Base-by-base conservation (phyloP, 2,329 filamentous ascomycete species). In the Nigrospora oryzae region DNA sequence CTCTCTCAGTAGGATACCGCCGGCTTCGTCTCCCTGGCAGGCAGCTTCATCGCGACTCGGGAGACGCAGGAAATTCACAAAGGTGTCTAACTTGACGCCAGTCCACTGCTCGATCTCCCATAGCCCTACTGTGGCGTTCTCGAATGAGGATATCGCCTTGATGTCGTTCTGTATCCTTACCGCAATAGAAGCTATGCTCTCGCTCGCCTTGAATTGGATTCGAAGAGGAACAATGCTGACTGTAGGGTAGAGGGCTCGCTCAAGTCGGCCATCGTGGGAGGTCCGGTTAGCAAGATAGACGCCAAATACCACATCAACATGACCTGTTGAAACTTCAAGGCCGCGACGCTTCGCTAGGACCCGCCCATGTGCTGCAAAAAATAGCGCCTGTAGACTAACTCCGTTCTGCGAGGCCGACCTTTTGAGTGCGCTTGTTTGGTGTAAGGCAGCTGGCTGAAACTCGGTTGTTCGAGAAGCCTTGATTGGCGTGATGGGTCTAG, bases 261-360 rank as follows among this genome's bases (percentile, higher is more conserved):
- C 66, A 1, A 80, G 59, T 3, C 73, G 65, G 8, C 73, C 65
- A 10, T 73, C 63, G 17, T 69, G 66, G 11, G 75, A 68, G 0
- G 75, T 73, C 42, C 89, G 77, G 59, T 94, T 95, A 36, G 89
- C 86, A 10, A 95, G 75, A 61, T 95, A 96, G 17, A 95, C 64
- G 2, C 89, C 90, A 42, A 95, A 73, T 0, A 88, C 65, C 2
- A 86, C 62, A 35, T 77, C 68, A 6, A 56, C 40, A 30, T 52
- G 42, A 3, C 43, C 47, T 5, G 32, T 28, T 32, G 14, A 11
- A 46, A 16, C 6, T 37, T 28, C 23, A 4, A 28, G 23, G 10
- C 23, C 23, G 5, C 23, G 23, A 2, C 23, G 23, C 23, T 28
- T 28, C 7, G 38, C 55, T 3, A 67, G 56, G 11, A 61, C 56